These are phyloP conservation scores for Volutella citrinella DNA, from an alignment of 2,329 filamentous ascomycete genomes.

Conservation along the genomic window DNA sequence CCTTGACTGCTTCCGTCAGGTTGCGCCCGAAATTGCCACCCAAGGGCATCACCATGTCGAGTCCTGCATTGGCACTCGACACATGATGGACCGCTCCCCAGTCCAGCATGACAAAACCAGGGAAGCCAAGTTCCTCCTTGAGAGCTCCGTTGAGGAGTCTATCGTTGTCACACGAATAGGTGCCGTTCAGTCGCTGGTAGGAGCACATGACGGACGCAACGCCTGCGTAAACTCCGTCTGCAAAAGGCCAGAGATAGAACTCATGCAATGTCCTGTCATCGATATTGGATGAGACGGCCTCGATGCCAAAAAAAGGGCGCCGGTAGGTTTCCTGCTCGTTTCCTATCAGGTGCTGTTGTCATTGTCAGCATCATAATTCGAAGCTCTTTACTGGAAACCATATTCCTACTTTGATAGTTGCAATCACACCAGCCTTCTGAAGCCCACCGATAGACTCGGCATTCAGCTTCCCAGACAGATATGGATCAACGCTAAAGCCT, in stretches of 20 bases:
- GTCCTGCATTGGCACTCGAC: constrained; percentile 72
- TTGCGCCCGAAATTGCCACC: constrained; percentile 69
- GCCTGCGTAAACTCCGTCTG: constrained; percentile 57
- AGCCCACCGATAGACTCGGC: constrained; percentile 72
- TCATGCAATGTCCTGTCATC: constrained; percentile 66
- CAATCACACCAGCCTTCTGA: constrained; percentile 75
- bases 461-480: constrained; percentile 67
- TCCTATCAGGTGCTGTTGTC: constrained; percentile 49
- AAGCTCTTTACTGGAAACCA: too few species aligned
- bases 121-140: constrained; percentile 61
- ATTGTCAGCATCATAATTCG: not conserved
- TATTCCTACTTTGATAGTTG: constrained; percentile 64
- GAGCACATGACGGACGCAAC: constrained; percentile 63
- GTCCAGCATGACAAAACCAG: constrained; percentile 67
- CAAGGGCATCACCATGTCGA: constrained; percentile 69
- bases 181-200: constrained; percentile 70
- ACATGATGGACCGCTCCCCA: constrained; percentile 71
- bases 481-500: constrained; percentile 68
- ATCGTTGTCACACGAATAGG: constrained; percentile 71
- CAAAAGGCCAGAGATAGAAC: constrained; percentile 64
- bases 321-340: constrained; percentile 60
- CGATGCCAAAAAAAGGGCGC: constrained; percentile 37
- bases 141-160: constrained; percentile 66
- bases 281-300: constrained; percentile 59
- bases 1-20: constrained; percentile 74